Conservation (phyloP, 2,329 filamentous ascomycete genomes). For the Dichotomopilus funicola region DNA sequence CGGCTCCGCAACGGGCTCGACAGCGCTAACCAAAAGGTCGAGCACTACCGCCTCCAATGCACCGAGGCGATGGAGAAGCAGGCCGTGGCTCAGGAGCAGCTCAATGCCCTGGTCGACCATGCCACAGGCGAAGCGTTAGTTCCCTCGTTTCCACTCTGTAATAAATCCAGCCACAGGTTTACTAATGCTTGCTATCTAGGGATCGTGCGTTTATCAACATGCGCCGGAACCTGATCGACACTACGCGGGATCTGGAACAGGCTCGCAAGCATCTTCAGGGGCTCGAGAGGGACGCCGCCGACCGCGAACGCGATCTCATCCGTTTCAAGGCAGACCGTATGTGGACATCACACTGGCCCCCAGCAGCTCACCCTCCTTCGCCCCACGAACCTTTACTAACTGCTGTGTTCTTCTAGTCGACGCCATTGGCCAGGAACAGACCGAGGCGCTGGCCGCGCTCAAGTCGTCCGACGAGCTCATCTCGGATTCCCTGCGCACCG, state of each 20-base stretch:
- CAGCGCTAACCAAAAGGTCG: slow-evolving; percentile 43
- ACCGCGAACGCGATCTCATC: slow-evolving; percentile 50
- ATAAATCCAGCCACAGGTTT: slow-evolving; percentile 28
- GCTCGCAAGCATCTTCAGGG: slow-evolving; percentile 38
- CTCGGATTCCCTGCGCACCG: slow-evolving; percentile 50
- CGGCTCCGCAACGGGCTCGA: slow-evolving; percentile 51
- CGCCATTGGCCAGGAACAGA: slow-evolving; percentile 47
- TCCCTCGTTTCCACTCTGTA: slow-evolving; percentile 31
- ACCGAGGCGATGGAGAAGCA: slow-evolving; percentile 54
- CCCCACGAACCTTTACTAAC: neutral
- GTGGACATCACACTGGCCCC: slow-evolving; percentile 20
- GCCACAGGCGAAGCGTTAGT: slow-evolving; percentile 52
- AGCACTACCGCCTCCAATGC: slow-evolving; percentile 47
- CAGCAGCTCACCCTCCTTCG: too few species aligned
- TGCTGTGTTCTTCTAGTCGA: slow-evolving; percentile 33
- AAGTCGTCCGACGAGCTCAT: slow-evolving; percentile 55
- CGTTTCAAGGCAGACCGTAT: slow-evolving; percentile 46
- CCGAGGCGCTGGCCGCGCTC: slow-evolving; percentile 50
- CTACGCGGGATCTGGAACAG: slow-evolving; percentile 42
- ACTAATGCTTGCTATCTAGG: slow-evolving; percentile 45
- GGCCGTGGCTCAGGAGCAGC: slow-evolving; percentile 50
- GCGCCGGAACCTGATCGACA: slow-evolving; percentile 41
- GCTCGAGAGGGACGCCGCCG: slow-evolving; percentile 44
- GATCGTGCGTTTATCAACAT: slow-evolving; percentile 47
- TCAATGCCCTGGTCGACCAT: slow-evolving; percentile 47